Evolutionary conservation across 2,329 filamentous ascomycete species (phyloP).

Genomic region (Davidsoniella virescens): DNA sequence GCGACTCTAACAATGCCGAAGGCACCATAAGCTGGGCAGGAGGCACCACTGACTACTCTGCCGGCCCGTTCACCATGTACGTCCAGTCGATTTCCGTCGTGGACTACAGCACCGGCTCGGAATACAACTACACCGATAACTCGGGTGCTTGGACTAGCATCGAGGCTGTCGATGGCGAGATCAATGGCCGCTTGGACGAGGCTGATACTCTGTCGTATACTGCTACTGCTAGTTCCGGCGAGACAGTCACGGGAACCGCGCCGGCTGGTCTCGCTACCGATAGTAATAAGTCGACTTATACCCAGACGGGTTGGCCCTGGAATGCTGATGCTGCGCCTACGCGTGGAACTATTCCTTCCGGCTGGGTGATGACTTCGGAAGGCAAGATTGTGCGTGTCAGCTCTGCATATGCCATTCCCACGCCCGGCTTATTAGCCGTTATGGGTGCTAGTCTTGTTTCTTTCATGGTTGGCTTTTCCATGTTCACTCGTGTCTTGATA

Average conservation of each 20-base stretch:
- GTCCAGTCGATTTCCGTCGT: slow-evolving; percentile 61
- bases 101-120: slow-evolving; percentile 83
- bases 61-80: slow-evolving; percentile 75
- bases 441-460: slow-evolving; percentile 13
- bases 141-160: slow-evolving; percentile 73
- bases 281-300: slow-evolving; percentile 33
- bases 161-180: slow-evolving; percentile 55
- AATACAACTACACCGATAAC: slow-evolving; percentile 68
- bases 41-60: slow-evolving; percentile 66
- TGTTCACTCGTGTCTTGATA: neutral
- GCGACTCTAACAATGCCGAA: slow-evolving; percentile 59
- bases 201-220: slow-evolving; percentile 35
- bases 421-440: slow-evolving; percentile 16
- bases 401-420: slow-evolving; percentile 32
- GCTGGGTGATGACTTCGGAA: slow-evolving; percentile 63
- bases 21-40: slow-evolving; percentile 86
- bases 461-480: neutral
- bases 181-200: slow-evolving; percentile 52
- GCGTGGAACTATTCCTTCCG: slow-evolving; percentile 48
- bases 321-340: slow-evolving; percentile 37
- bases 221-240: slow-evolving; percentile 34
- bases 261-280: slow-evolving; percentile 50
- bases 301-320: slow-evolving; percentile 54
- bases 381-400: slow-evolving; percentile 65
- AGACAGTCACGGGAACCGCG: slow-evolving; percentile 50